Percentiles rank a stretch among this genome's conserved stretches.
phyloP scores from a whole-genome alignment of 495 filamentous ascomycete genomes.

The Terfezia boudieri region DNA sequence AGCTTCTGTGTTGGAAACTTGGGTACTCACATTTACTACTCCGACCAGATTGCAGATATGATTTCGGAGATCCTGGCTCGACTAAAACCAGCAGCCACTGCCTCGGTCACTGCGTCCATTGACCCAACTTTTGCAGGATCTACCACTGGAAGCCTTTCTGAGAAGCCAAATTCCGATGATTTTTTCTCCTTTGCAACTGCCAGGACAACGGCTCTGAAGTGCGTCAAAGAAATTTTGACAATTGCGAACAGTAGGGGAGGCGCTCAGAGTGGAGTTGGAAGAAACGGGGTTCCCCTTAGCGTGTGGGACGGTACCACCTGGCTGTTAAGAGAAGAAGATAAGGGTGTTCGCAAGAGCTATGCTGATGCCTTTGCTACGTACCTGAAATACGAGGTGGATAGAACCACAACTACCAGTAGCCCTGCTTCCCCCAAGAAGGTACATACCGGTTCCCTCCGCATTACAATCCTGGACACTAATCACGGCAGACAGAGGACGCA shows the following conservation, averaged over 20 bases:
- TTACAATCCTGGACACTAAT: neutral
- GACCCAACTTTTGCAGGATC: neutral
- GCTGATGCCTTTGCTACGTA: conserved; percentile 60
- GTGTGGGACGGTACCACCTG: conserved; percentile 87
- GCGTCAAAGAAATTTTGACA: conserved; percentile 55
- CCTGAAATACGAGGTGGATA: conserved; percentile 39
- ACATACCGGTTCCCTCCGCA: neutral
- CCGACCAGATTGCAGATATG: conserved; percentile 84
- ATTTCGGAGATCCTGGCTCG: conserved; percentile 52
- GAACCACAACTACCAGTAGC: conserved; percentile 29
- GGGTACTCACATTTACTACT: conserved; percentile 86
- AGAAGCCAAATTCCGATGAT: conserved; percentile 21
- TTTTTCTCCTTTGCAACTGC: conserved; percentile 55
- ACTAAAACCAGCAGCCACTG: conserved; percentile 38
- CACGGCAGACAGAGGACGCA: neutral
- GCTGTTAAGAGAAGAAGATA: conserved; percentile 56
- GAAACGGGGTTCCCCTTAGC: conserved; percentile 49
- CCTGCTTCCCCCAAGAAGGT: conserved; percentile 23
- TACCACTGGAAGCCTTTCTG: neutral
- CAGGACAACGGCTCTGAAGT: conserved; percentile 52
- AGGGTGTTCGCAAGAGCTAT: conserved; percentile 58
- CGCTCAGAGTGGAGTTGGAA: conserved; percentile 28
- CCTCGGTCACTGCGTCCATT: conserved; percentile 20
- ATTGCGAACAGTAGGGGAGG: conserved; percentile 33
- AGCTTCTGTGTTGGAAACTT: conserved; percentile 61